Conservation (phyloP, 345 rosid species). For the Boechera retrofracta region DNA sequence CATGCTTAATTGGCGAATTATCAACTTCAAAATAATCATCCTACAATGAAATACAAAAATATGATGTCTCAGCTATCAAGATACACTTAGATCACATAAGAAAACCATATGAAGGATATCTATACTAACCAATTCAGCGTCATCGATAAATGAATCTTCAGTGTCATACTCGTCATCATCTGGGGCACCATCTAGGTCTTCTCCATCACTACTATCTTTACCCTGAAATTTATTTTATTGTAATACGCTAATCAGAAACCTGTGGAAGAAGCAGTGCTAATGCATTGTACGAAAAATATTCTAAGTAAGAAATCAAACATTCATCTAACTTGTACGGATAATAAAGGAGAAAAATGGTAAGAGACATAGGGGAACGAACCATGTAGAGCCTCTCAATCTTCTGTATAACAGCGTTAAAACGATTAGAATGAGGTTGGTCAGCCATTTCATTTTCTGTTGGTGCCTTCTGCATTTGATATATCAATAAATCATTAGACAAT, state of each 20-base stretch:
- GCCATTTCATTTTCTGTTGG: constrained; percentile 53
- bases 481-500: not conserved
- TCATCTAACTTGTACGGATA: constrained; percentile 1
- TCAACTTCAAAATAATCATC: constrained; percentile 99
- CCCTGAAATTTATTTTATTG: constrained; percentile 57
- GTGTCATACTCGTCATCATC: constrained; percentile 97
- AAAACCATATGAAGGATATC: constrained; percentile 7
- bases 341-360: not conserved
- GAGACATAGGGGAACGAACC: constrained; percentile 49
- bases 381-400: constrained; percentile 96
- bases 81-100: not conserved
- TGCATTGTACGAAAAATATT: constrained; percentile 3
- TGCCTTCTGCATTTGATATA: constrained; percentile 55
- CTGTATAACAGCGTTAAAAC: constrained; percentile 89
- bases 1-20: constrained; percentile 83
- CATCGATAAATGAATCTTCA: constrained; percentile 96
- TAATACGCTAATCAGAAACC: not conserved
- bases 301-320: not conserved
- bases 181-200: constrained; percentile 77
- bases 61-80: constrained; percentile 20
- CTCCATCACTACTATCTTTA: constrained; percentile 94
- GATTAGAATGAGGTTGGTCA: constrained; percentile 69
- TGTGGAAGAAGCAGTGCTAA: not conserved
- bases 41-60: constrained; percentile 52
- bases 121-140: constrained; percentile 81